These are phyloP conservation scores for Aethionema arabicum DNA, from an alignment of 345 rosid genomes.

Conservation along the genomic window DNA sequence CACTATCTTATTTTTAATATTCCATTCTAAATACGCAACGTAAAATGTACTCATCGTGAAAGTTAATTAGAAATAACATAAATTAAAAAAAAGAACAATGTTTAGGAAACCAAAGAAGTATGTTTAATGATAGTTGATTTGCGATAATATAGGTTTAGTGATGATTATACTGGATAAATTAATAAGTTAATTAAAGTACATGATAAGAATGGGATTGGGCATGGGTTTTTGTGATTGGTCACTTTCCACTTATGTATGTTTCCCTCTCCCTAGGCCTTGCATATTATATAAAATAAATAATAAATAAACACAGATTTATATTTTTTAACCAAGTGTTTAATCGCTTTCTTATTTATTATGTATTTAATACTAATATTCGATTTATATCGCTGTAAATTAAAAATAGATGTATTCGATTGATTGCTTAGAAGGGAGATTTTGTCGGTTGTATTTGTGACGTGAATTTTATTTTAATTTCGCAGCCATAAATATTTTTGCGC, in stretches of 20 bases:
- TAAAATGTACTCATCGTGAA: too few relatives aligned
- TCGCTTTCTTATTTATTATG: conserved; percentile 26
- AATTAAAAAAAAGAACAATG: too few relatives aligned
- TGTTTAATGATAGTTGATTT: too few relatives aligned
- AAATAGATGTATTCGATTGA: neutral
- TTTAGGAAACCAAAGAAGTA: too few relatives aligned
- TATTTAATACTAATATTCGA: conserved; percentile 1
- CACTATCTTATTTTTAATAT: too few relatives aligned
- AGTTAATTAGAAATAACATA: too few relatives aligned
- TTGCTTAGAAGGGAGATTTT: conserved; percentile 6
- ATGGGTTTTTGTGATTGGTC: conserved; percentile 19
- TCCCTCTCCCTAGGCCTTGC: neutral
- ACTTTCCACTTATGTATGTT: conserved; percentile 25
- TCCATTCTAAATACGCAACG: too few relatives aligned
- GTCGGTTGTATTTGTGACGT: conserved; percentile 23
- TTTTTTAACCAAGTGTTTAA: too few relatives aligned
- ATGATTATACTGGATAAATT: neutral
- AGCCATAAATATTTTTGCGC: conserved; percentile 14
- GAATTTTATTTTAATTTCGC: neutral
- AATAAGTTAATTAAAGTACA: neutral
- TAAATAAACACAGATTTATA: too few relatives aligned
- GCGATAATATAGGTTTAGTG: neutral
- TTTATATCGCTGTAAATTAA: neutral
- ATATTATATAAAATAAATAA: too few relatives aligned
- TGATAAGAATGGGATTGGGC: conserved; percentile 1